Evolutionary conservation across 495 filamentous ascomycete species (phyloP).

Genomic region (Xylaria intraflava): DNA sequence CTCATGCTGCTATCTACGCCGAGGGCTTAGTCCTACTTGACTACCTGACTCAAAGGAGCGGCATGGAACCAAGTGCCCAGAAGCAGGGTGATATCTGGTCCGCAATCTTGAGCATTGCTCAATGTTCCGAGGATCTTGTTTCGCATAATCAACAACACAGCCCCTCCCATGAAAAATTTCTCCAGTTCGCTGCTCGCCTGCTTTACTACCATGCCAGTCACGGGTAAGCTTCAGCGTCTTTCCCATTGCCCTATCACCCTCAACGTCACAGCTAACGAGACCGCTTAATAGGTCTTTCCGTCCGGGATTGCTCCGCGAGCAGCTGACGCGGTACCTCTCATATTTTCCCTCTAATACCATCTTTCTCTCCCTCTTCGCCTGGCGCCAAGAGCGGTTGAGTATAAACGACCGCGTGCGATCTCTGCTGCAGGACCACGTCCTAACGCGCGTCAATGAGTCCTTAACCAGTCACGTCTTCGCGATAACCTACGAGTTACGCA

Average conservation of each 20-base stretch:
- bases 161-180: slow-evolving; percentile 47
- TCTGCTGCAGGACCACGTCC: slow-evolving; percentile 44
- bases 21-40: slow-evolving; percentile 57
- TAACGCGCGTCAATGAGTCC: slow-evolving; percentile 35
- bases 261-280: slow-evolving; percentile 11
- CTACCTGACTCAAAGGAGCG: slow-evolving; percentile 48
- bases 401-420: slow-evolving; percentile 67
- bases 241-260: not conserved
- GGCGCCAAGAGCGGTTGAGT: slow-evolving; percentile 60
- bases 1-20: slow-evolving; percentile 45
- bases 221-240: slow-evolving; percentile 34
- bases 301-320: slow-evolving; percentile 53
- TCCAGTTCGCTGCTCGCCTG: slow-evolving; percentile 62
- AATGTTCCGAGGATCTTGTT: slow-evolving; percentile 30
- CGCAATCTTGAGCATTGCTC: slow-evolving; percentile 36
- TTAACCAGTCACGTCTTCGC: slow-evolving; percentile 57
- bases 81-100: slow-evolving; percentile 46
- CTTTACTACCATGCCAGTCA: slow-evolving; percentile 58
- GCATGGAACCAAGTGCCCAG: slow-evolving; percentile 25
- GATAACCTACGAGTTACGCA: slow-evolving; percentile 57
- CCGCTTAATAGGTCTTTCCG: slow-evolving; percentile 45
- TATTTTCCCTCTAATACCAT: slow-evolving; percentile 72
- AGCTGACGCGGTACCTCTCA: slow-evolving; percentile 51
- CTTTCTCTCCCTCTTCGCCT: slow-evolving; percentile 64
- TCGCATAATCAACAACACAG: slow-evolving; percentile 27